phyloP scores from a whole-genome alignment of 768 basidiomycete genomes.

The Ramaria sp. region DNA sequence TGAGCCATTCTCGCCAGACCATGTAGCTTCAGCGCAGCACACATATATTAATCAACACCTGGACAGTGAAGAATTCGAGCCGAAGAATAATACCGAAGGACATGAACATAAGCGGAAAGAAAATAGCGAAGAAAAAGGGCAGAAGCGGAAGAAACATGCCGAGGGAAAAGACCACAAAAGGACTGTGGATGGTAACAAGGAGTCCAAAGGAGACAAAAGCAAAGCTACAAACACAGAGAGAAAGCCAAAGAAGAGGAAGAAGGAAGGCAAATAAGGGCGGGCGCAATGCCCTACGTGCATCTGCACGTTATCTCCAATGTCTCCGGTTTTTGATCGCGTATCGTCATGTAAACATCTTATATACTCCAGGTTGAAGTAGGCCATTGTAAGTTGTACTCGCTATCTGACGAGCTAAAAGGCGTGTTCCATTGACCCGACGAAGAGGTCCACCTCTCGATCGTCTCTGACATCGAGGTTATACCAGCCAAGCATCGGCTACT shows the following conservation, averaged over 20 bases:
- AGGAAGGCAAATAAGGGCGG: neutral
- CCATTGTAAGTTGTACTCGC: too few species aligned
- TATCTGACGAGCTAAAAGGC: too few species aligned
- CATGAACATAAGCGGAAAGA: neutral
- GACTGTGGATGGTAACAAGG: neutral
- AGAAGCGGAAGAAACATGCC: neutral
- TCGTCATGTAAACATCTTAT: too few species aligned
- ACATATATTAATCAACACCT: slow-evolving; percentile 13
- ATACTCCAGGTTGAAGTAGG: too few species aligned
- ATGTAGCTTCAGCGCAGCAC: slow-evolving; percentile 20
- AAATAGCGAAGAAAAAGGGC: neutral
- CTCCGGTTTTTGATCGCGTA: too few species aligned
- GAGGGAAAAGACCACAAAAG: neutral
- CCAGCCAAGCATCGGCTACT: too few species aligned
- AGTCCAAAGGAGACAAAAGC: neutral
- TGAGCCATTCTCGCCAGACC: slow-evolving; percentile 61
- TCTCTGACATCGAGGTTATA: too few species aligned
- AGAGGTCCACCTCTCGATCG: too few species aligned
- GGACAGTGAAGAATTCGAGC: neutral
- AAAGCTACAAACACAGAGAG: neutral
- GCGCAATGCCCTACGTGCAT: neutral
- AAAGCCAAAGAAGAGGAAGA: neutral
- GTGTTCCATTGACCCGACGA: too few species aligned
- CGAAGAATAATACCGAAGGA: neutral
- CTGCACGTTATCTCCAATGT: too few species aligned